Evolutionary conservation across 768 basidiomycete genomes (phyloP), one percentile per base, ranked within the genome.

Genomic region (Termitomyces sp.): DNA sequence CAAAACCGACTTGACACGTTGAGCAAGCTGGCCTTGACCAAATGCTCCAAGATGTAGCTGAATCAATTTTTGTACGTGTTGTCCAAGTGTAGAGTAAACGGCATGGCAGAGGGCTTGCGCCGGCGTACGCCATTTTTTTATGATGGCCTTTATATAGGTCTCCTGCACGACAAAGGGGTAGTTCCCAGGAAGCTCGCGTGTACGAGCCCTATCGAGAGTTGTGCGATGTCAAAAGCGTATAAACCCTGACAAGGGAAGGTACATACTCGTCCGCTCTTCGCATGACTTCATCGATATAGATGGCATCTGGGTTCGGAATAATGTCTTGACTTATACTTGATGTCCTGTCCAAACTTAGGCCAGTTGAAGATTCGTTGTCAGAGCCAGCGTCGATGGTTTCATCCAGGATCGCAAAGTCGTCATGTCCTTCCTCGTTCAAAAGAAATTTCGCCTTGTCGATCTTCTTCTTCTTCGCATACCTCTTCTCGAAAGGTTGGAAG

Each of bases 121-220:
- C 0, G 87, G 89, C 0, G 38, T 43, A 0, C 60, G 54, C 89
- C 89, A 90, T 52, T 81, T 66, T 10, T 65, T 46, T 4, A 81
- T 76, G 40, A 85, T 69, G 0, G 71, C 60, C 2, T 67, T 57
- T 54, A 91, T 86, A 61, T 81, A 86, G 0, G 70, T 67, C 12
- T 77, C 70, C 50, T 85, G 82, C 0, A 91, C 85, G 0, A 85
- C 74, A 62, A 86, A 90, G 0, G 89, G 88, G 61, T 84, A 87
- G 62, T 82, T 80, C 17, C 83, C 86, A 0, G 88, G 89, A 0
- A 91, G 78, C 65, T 91, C 89, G 2, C 91, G 83, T 0, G 88
- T 87, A 3, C 86, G 80, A 2, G 89, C 83, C 17, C 91, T 92
- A 59, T 38, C 5, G 57, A 43, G 17, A 34, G 56, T 36, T n/a